These are phyloP conservation scores for Rhizopus arrhizus DNA, from an alignment of 371 early-diverging fungal genomes.

Conservation along the genomic window DNA sequence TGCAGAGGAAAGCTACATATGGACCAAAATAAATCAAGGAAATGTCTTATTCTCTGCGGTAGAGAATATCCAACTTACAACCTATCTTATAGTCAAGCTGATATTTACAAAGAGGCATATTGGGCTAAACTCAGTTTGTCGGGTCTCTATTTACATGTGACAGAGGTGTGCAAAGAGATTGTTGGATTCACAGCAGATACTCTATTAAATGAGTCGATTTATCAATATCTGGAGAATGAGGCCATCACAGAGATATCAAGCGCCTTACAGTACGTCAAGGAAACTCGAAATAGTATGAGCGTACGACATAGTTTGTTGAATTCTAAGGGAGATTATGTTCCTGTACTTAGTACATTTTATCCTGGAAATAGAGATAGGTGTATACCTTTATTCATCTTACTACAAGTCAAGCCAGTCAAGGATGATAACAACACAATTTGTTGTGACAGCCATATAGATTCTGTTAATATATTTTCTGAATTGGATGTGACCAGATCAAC, in stretches of 20 bases:
- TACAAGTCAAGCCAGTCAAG: slow-evolving; percentile 23
- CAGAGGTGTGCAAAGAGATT: slow-evolving; percentile 30
- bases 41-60: slow-evolving; percentile 59
- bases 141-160: slow-evolving; percentile 56
- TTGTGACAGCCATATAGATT: not conserved
- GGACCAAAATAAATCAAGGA: slow-evolving; percentile 53
- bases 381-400: slow-evolving; percentile 36
- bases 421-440: not conserved
- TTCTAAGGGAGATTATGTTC: slow-evolving; percentile 41
- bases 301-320: slow-evolving; percentile 39
- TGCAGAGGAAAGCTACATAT: slow-evolving; percentile 56
- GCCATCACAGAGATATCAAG: slow-evolving; percentile 41
- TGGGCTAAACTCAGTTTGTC: slow-evolving; percentile 63
- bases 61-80: slow-evolving; percentile 43
- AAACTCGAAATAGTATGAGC: slow-evolving; percentile 25
- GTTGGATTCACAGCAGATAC: slow-evolving; percentile 44
- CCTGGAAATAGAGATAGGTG: slow-evolving; percentile 35
- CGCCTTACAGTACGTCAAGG: slow-evolving; percentile 38
- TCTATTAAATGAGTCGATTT: slow-evolving; percentile 48
- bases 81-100: slow-evolving; percentile 20
- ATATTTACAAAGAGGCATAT: slow-evolving; percentile 26
- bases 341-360: slow-evolving; percentile 41
- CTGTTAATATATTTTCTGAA: slow-evolving; percentile 37
- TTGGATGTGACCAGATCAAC: slow-evolving; percentile 33
- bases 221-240: slow-evolving; percentile 52